Base-by-base conservation (phyloP, 495 filamentous ascomycete genomes). In the Aspergillus campestris region DNA sequence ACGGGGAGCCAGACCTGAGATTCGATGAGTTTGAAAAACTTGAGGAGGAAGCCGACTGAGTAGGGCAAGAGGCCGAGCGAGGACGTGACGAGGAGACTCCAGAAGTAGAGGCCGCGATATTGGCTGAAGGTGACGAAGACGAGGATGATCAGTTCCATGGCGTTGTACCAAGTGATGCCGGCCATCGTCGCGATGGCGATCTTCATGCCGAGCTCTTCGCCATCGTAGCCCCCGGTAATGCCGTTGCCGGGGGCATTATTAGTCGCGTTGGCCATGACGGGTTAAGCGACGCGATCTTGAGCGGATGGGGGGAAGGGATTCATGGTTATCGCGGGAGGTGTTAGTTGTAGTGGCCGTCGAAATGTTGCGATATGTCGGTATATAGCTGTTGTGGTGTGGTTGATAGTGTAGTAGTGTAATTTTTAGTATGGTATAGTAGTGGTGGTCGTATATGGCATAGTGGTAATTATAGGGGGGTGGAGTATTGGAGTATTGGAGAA, bases 1-100 rank as follows among this genome's bases (percentile, higher is more conserved):
- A 72, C 59, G 7, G 68, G 57, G 5, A 72, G 47, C 60, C 69
- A 64, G 41, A 52, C 51, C 12, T 49, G 60, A 5, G 54, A 24
- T 24, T 24, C 56, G n/a, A 57, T 68, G n/a, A 74, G 47, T 24
- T 67, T 57, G 52, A 81, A 80, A 55, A 76, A 80, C 45, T 80
- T 80, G 50, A 83, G 62, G 18, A 84, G 53, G 55, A 81, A 81
- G 6, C 79, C 82, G 13, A 81, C 45, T 3, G 71, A 69, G 51
- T 83, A 78, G 5, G 77, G 66, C 10, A 77, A 59, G 13, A 83
- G 65, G 32, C 80, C 81, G 50, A 73, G 65, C 29, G 69, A 69
- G 0, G 75, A 74, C 4, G 66, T 66, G 33, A 80, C 50, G 6
- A 78, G 52, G 40, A 77, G 60, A 31, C 71, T 69, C 75, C 77